Conservation (phyloP, 345 rosid genomes). For the Crucihimalaya himalaica region DNA sequence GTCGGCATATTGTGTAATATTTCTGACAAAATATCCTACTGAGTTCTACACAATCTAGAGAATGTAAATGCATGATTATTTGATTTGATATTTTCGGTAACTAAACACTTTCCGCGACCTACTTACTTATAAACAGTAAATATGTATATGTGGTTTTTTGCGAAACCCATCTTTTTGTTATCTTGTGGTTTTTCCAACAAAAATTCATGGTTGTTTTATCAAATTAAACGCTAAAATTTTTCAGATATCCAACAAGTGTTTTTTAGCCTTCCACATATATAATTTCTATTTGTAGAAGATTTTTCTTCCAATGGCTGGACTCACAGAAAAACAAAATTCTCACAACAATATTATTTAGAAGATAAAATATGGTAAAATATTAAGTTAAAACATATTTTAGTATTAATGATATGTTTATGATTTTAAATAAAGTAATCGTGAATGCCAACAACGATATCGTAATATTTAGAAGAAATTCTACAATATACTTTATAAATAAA, state of each 20-base stretch:
- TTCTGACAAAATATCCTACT: not conserved
- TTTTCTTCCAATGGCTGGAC: not conserved
- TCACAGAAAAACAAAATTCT: not conserved
- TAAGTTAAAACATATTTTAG: not conserved
- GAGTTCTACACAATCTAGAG: not conserved
- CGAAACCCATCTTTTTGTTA: too few species aligned
- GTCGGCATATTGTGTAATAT: not conserved
- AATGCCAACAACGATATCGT: not conserved
- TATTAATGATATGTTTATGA: not conserved
- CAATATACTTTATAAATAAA: too few species aligned
- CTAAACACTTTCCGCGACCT: too few species aligned
- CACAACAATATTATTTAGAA: not conserved
- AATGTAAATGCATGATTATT: not conserved
- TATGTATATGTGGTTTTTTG: too few species aligned
- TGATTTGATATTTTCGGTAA: not conserved
- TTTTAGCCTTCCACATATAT: not conserved
- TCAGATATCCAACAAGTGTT: too few species aligned
- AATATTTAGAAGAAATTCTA: not conserved
- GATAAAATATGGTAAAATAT: too few species aligned
- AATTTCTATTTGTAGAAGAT: not conserved
- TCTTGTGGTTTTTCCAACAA: too few species aligned
- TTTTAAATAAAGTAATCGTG: not conserved
- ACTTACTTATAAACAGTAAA: too few species aligned
- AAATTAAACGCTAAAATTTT: too few species aligned
- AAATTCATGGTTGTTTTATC: too few species aligned